These are phyloP conservation scores for Macrolepiota albuminosa DNA, from an alignment of 768 basidiomycete species.

Conservation along the genomic window DNA sequence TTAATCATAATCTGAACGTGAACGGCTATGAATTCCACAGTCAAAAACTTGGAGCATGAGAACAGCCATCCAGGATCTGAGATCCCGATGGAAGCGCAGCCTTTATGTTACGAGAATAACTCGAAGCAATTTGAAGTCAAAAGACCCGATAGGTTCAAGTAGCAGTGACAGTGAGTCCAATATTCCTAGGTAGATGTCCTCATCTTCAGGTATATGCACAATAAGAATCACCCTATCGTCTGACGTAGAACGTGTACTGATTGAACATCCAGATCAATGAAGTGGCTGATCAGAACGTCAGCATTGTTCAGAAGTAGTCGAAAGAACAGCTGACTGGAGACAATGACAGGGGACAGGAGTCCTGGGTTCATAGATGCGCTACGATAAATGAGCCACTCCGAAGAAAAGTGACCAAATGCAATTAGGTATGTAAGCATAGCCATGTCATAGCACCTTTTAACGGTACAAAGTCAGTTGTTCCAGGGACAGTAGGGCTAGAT, in stretches of 20 bases:
- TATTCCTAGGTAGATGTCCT: not conserved
- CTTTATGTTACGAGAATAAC: not conserved
- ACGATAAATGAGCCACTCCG: conserved; percentile 80
- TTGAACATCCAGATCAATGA: conserved; percentile 83
- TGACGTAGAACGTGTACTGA: conserved; percentile 80
- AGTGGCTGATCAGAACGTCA: conserved; percentile 36
- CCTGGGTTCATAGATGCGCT: conserved; percentile 60
- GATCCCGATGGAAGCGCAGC: not conserved
- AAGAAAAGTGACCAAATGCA: conserved; percentile 84
- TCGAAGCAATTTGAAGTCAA: not conserved
- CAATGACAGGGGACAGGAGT: conserved; percentile 70
- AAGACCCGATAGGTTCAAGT: not conserved
- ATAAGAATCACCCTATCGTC: conserved; percentile 2
- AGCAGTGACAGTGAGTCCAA: not conserved
- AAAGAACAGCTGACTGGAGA: conserved; percentile 63
- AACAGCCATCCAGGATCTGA: not conserved
- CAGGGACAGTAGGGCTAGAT: not conserved
- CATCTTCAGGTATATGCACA: not conserved
- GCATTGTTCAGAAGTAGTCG: not conserved
- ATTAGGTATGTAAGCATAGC: conserved; percentile 84
- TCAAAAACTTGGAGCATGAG: not conserved
- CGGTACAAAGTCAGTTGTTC: conserved; percentile 7
- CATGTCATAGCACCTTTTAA: conserved; percentile 82
- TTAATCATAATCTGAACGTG: not conserved
- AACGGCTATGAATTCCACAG: not conserved